These are phyloP conservation scores for Aspergillus fumigatus DNA, from an alignment of 2,329 filamentous ascomycete species.

Conservation along the genomic window DNA sequence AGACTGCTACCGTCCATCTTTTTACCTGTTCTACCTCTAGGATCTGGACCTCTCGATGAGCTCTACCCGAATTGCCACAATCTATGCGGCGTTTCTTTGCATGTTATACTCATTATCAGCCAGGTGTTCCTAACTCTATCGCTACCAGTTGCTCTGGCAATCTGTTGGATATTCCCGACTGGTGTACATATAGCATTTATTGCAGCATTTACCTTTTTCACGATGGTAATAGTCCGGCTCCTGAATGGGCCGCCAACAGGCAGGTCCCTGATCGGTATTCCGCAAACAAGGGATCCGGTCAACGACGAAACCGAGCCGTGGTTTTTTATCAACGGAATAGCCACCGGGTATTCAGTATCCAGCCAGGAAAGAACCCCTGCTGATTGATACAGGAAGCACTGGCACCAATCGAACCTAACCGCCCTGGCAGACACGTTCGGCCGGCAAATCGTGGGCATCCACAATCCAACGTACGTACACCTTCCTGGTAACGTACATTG, in stretches of 20 bases:
- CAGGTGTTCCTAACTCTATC: background rate
- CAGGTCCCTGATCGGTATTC: background rate
- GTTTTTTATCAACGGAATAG: slow-evolving; percentile 5
- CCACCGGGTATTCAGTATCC: background rate
- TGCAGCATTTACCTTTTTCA: background rate
- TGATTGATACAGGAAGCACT: background rate
- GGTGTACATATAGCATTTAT: background rate
- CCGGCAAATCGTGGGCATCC: slow-evolving; percentile 4
- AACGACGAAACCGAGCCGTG: slow-evolving; percentile 1
- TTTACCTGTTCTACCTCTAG: background rate
- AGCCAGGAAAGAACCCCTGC: background rate
- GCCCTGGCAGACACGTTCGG: slow-evolving; percentile 1
- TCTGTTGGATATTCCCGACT: background rate
- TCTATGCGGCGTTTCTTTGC: background rate
- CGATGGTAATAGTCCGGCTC: background rate
- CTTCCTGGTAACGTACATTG: no score
- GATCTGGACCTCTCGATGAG: background rate
- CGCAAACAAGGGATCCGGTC: background rate
- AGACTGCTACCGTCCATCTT: background rate
- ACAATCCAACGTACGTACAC: background rate
- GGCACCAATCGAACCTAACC: slow-evolving; percentile 2
- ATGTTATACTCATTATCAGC: background rate
- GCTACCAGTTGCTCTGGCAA: background rate
- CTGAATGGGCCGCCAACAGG: background rate
- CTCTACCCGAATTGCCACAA: slow-evolving; percentile 1